These are phyloP conservation scores for Boletus rubroflammeus DNA, from an alignment of 768 basidiomycete genomes.

Conservation along the genomic window DNA sequence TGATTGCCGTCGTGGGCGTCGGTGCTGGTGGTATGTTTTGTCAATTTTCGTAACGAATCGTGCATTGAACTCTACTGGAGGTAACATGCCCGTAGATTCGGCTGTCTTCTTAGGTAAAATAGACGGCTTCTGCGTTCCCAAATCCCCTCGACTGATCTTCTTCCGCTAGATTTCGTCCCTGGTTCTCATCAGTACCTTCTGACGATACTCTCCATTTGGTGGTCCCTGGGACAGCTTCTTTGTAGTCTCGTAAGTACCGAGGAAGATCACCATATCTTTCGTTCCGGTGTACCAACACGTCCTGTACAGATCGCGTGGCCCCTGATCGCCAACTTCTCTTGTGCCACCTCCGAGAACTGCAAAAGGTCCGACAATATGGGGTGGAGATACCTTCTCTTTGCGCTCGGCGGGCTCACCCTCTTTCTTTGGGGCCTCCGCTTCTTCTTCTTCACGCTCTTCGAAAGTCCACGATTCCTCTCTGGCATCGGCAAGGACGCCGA, in stretches of 20 bases:
- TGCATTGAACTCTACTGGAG: slow-evolving; percentile 10
- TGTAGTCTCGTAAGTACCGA: slow-evolving; percentile 39
- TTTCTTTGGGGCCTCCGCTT: slow-evolving; percentile 51
- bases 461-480: slow-evolving; percentile 57
- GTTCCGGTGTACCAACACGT: neutral
- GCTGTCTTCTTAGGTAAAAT: slow-evolving; percentile 46
- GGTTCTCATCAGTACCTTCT: slow-evolving; percentile 55
- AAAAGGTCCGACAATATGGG: slow-evolving; percentile 52
- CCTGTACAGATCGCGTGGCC: slow-evolving; percentile 54
- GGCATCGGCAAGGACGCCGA: slow-evolving; percentile 51
- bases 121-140: neutral
- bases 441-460: slow-evolving; percentile 50
- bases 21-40: slow-evolving; percentile 44
- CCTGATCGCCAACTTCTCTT: slow-evolving; percentile 53
- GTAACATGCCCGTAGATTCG: slow-evolving; percentile 56
- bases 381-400: slow-evolving; percentile 58
- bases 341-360: slow-evolving; percentile 35
- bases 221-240: slow-evolving; percentile 54
- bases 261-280: neutral
- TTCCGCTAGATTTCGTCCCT: slow-evolving; percentile 45
- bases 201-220: slow-evolving; percentile 57
- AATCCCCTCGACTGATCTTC: slow-evolving; percentile 1
- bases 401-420: slow-evolving; percentile 50
- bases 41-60: neutral
- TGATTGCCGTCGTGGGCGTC: slow-evolving; percentile 43